phyloP scores from a whole-genome alignment of 2,329 filamentous ascomycete species.

The Phoma sp. region DNA sequence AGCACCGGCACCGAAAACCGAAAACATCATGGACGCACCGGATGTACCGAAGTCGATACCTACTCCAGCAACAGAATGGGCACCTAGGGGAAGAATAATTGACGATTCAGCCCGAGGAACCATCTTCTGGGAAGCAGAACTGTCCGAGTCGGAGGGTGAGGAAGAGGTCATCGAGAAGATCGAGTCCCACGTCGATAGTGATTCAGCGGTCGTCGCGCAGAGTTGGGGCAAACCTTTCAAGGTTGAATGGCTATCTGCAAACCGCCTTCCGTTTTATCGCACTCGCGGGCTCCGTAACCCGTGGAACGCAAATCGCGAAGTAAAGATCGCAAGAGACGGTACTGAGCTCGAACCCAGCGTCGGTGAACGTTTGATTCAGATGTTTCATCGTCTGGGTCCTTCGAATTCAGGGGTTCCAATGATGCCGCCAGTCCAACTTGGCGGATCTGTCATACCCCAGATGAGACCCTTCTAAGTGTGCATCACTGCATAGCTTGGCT shows the following conservation, averaged over 20 bases:
- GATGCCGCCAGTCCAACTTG: conserved; percentile 30
- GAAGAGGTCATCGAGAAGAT: conserved; percentile 54
- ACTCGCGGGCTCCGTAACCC: conserved; percentile 88
- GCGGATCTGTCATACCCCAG: conserved; percentile 35
- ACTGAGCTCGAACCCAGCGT: conserved; percentile 89
- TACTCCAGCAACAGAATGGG: conserved; percentile 78
- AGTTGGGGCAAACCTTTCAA: conserved; percentile 91
- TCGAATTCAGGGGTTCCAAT: conserved; percentile 30
- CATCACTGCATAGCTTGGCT: neutral
- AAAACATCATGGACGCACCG: conserved; percentile 60
- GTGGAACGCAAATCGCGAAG: conserved; percentile 93
- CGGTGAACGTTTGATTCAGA: conserved; percentile 75
- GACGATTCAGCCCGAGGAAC: conserved; percentile 93
- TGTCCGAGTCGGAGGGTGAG: conserved; percentile 61
- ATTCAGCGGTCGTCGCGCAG: conserved; percentile 56
- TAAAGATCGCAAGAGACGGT: conserved; percentile 94
- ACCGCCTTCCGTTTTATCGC: conserved; percentile 83
- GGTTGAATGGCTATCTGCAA: conserved; percentile 88
- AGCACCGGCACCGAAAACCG: conserved; percentile 67
- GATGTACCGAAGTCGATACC: conserved; percentile 81
- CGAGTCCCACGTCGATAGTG: conserved; percentile 49
- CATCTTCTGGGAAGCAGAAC: conserved; percentile 92
- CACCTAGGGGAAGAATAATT: conserved; percentile 85
- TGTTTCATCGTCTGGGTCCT: conserved; percentile 68
- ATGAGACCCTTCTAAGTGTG: conserved; percentile 38